Conservation (phyloP, 352 stramenopile species). For the Phytophthora hybrid region DNA sequence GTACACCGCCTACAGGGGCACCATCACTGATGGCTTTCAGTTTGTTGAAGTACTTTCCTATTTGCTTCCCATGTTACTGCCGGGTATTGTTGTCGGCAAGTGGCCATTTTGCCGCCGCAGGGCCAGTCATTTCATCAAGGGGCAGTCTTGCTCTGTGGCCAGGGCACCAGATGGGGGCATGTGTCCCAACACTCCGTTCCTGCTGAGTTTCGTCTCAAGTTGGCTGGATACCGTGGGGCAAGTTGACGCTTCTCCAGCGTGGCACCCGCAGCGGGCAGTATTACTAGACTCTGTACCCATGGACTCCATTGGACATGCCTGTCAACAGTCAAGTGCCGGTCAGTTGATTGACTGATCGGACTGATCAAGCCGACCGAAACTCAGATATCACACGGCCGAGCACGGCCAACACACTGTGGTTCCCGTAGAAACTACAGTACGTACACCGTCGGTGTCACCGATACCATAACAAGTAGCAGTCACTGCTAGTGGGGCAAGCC, state of each 20-base stretch:
- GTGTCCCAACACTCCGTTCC: background rate
- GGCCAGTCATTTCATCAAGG: background rate
- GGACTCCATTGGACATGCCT: background rate
- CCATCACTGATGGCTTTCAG: background rate
- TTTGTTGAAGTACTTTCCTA: background rate
- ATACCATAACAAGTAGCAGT: background rate
- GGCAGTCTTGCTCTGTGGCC: background rate
- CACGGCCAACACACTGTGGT: background rate
- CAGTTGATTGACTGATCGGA: constrained; percentile 1
- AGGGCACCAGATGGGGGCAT: background rate
- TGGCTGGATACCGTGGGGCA: background rate
- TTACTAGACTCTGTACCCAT: background rate
- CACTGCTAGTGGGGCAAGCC: background rate
- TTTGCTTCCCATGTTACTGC: background rate
- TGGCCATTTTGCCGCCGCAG: background rate
- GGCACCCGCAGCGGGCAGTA: background rate
- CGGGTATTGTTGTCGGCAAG: background rate
- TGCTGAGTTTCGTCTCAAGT: background rate
- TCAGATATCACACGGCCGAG: background rate
- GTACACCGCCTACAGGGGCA: no score
- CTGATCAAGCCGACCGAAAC: background rate
- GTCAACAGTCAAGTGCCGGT: background rate
- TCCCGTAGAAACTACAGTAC: no score
- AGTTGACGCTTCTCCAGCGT: no score
- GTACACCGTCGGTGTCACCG: no score